phyloP scores from a whole-genome alignment of 306 rosid species.

The Elaeagnus macrophylla region DNA sequence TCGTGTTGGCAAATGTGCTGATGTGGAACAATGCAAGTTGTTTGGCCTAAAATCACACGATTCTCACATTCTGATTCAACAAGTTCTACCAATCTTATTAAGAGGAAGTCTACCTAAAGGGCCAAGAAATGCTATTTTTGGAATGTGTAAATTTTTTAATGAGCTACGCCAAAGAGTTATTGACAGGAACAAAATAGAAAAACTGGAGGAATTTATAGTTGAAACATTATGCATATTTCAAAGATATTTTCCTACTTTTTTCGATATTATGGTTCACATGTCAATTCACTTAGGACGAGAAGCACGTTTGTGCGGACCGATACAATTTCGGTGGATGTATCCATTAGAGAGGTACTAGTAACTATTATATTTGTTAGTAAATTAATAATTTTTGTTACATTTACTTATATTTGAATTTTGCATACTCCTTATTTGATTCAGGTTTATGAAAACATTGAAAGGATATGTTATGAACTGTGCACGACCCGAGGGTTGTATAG shows the following conservation, averaged over 20 bases:
- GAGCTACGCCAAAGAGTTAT: background rate
- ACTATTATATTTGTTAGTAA: background rate
- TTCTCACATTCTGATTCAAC: background rate
- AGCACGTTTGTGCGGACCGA: background rate
- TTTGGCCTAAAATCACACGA: constrained; percentile 1
- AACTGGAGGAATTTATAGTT: too few species aligned
- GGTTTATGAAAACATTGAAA: background rate
- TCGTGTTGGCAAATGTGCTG: background rate
- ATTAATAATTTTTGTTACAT: too few species aligned
- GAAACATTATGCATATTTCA: background rate
- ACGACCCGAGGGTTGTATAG: background rate
- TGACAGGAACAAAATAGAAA: too few species aligned
- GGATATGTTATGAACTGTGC: background rate
- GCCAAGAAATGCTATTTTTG: background rate
- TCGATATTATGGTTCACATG: background rate
- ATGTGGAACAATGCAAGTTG: background rate
- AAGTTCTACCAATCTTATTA: background rate
- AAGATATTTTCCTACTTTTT: background rate
- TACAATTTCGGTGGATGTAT: background rate
- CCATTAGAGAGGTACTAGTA: constrained; percentile 5
- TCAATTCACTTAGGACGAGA: background rate
- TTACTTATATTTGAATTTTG: too few species aligned
- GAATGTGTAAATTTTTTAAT: background rate
- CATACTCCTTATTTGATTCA: too few species aligned
- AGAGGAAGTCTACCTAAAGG: background rate